phyloP scores from a whole-genome alignment of 2,329 filamentous ascomycete genomes.

The Hymenoscyphus albidus region DNA sequence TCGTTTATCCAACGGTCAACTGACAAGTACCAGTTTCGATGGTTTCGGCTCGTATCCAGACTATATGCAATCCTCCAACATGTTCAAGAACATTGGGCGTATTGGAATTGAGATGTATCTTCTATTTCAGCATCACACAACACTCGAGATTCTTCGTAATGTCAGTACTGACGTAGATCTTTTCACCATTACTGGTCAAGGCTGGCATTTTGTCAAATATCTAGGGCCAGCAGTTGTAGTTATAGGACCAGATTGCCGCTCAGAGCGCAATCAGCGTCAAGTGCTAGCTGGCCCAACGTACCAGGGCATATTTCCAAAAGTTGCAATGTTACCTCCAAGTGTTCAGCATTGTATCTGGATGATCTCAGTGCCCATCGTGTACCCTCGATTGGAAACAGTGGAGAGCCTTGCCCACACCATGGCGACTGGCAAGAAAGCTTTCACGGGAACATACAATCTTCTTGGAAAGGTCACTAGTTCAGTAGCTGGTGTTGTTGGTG shows the following conservation, averaged over 20 bases:
- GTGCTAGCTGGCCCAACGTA: slow-evolving; percentile 97
- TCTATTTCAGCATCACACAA: slow-evolving; percentile 97
- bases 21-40: slow-evolving; percentile 66
- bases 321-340: slow-evolving; percentile 82
- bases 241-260: slow-evolving; percentile 85
- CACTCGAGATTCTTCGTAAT: slow-evolving; percentile 85
- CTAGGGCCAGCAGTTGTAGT: slow-evolving; percentile 87
- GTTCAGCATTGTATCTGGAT: slow-evolving; percentile 98
- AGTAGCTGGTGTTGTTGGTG: slow-evolving; percentile 91
- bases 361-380: slow-evolving; percentile 84
- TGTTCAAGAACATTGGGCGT: slow-evolving; percentile 97
- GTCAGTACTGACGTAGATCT: slow-evolving; percentile 84
- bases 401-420: slow-evolving; percentile 90
- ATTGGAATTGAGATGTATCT: slow-evolving; percentile 97
- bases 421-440: slow-evolving; percentile 91
- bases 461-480: slow-evolving; percentile 93
- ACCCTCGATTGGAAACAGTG: slow-evolving; percentile 85
- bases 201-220: slow-evolving; percentile 98
- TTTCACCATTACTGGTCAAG: slow-evolving; percentile 94
- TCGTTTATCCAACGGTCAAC: slow-evolving; percentile 1
- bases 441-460: slow-evolving; percentile 94
- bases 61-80: slow-evolving; percentile 95
- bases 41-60: slow-evolving; percentile 96
- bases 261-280: slow-evolving; percentile 83
- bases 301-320: slow-evolving; percentile 93